Evolutionary conservation across 495 filamentous ascomycete genomes (phyloP).

Genomic region (Tuber borchii): DNA sequence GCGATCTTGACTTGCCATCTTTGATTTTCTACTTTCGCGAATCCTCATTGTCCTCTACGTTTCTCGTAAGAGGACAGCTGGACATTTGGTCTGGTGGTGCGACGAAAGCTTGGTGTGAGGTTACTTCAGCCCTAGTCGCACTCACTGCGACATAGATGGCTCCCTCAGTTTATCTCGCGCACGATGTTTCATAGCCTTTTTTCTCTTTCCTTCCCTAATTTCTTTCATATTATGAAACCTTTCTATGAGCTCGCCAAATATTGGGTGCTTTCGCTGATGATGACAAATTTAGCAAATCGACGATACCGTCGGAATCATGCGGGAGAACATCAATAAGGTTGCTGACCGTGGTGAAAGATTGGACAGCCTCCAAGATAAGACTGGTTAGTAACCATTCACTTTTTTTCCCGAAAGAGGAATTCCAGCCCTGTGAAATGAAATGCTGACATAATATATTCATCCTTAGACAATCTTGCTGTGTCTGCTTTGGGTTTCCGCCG

Average conservation of each 20-base stretch:
- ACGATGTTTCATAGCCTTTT: neutral
- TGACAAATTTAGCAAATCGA: conserved; percentile 74
- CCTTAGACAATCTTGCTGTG: conserved; percentile 68
- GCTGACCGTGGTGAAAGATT: conserved; percentile 85
- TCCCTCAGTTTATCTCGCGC: neutral
- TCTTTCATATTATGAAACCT: neutral
- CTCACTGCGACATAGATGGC: neutral
- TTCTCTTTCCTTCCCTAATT: neutral
- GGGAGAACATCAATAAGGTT: conserved; percentile 88
- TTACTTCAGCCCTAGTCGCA: neutral
- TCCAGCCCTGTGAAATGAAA: neutral
- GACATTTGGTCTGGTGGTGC: neutral
- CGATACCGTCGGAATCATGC: conserved; percentile 85
- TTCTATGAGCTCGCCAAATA: conserved; percentile 7
- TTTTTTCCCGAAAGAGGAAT: neutral
- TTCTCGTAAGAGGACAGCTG: neutral
- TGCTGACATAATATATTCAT: conserved; percentile 17
- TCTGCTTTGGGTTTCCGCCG: conserved; percentile 91
- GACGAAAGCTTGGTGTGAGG: neutral
- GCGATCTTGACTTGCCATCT: neutral
- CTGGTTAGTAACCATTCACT: conserved; percentile 44
- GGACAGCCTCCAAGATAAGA: conserved; percentile 89
- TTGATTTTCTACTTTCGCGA: neutral
- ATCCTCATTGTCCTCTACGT: neutral
- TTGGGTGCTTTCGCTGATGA: conserved; percentile 2